These are phyloP conservation scores for Fremontodendron californicum DNA, from an alignment of 345 rosid genomes.

Conservation along the genomic window DNA sequence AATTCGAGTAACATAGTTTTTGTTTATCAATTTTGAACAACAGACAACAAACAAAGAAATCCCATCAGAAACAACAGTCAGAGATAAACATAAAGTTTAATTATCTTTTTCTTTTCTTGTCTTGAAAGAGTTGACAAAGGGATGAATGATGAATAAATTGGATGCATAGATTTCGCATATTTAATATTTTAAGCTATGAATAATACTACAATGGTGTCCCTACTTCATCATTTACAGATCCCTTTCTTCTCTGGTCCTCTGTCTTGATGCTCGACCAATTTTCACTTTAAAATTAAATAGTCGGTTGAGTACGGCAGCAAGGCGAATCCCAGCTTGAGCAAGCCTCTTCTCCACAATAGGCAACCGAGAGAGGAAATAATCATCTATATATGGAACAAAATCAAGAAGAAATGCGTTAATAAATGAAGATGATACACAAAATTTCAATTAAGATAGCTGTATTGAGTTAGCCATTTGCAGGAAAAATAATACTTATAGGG, in stretches of 20 bases:
- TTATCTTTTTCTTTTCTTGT: constrained; percentile 3
- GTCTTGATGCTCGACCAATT: constrained; percentile 36
- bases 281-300: constrained; percentile 42
- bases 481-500: background rate
- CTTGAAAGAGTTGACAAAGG: constrained; percentile 15
- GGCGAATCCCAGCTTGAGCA: constrained; percentile 80
- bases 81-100: background rate
- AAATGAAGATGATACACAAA: background rate
- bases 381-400: constrained; percentile 43
- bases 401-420: background rate
- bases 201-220: constrained; percentile 25
- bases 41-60: constrained; percentile 9
- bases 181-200: constrained; percentile 14
- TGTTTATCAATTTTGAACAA: constrained; percentile 10
- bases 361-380: constrained; percentile 69
- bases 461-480: constrained; percentile 6
- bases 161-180: background rate
- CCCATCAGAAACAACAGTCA: constrained; percentile 11
- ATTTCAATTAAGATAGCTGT: background rate
- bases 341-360: constrained; percentile 76
- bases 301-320: constrained; percentile 74
- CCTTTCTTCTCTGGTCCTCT: background rate
- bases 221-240: constrained; percentile 27
- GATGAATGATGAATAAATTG: background rate
- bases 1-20: too few relatives aligned